These are phyloP conservation scores for Limnanthes douglasii DNA, from an alignment of 345 rosid genomes.

Conservation along the genomic window DNA sequence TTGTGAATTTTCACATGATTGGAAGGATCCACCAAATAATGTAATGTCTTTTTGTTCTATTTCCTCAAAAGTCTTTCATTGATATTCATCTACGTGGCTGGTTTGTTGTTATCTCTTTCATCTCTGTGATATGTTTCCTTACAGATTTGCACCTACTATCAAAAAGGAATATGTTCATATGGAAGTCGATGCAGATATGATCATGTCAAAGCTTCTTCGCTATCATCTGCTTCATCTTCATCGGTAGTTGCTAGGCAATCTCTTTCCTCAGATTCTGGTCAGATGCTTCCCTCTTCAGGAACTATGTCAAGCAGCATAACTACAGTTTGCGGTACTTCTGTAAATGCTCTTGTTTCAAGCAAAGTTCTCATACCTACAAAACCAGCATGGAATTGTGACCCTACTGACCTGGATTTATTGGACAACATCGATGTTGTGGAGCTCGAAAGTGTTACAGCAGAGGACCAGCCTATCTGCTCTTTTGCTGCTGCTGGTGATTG, in stretches of 20 bases:
- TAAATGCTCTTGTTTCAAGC: constrained; percentile 20
- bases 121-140: constrained; percentile 1
- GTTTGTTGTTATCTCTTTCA: constrained; percentile 4
- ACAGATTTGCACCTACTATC: constrained; percentile 87
- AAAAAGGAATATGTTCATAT: constrained; percentile 68
- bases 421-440: constrained; percentile 18
- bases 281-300: constrained; percentile 12
- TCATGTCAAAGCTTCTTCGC: constrained; percentile 39
- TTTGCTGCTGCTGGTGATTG: constrained; percentile 83
- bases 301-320: constrained; percentile 6
- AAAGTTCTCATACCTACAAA: constrained; percentile 15
- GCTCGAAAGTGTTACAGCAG: constrained; percentile 17
- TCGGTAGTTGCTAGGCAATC: constrained; percentile 19
- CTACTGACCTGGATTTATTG: constrained; percentile 8
- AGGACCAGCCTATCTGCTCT: constrained; percentile 61
- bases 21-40: constrained; percentile 46
- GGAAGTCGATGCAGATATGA: constrained; percentile 85
- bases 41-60: constrained; percentile 17
- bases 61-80: neutral
- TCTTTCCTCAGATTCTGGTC: constrained; percentile 11
- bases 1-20: constrained; percentile 85
- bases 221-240: constrained; percentile 35
- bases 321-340: constrained; percentile 9
- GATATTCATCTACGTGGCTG: neutral
- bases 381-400: constrained; percentile 20